These are phyloP conservation scores for Candida sp. DNA, from an alignment of 1,139 yeast species.

Conservation along the genomic window DNA sequence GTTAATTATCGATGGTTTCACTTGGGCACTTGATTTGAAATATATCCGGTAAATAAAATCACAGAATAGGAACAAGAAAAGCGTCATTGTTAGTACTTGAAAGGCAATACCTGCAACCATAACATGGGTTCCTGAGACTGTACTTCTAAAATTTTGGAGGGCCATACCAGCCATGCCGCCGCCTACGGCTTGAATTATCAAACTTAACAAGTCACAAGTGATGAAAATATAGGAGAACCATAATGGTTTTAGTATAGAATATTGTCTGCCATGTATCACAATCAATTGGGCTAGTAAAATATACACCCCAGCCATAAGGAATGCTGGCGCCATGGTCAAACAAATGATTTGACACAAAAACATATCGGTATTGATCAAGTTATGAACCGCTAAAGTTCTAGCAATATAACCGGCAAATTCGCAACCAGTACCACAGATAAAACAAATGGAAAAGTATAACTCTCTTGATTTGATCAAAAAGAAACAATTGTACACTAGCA, in stretches of 20 bases:
- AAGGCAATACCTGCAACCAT: slow-evolving; percentile 39
- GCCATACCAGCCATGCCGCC: slow-evolving; percentile 32
- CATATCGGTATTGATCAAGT: slow-evolving; percentile 17
- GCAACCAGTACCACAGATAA: slow-evolving; percentile 55
- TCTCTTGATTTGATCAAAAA: slow-evolving; percentile 41
- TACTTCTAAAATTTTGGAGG: slow-evolving; percentile 12
- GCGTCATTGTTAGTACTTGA: slow-evolving; percentile 35
- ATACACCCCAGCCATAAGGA: slow-evolving; percentile 39
- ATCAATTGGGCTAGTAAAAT: slow-evolving; percentile 32
- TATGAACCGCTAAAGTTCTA: slow-evolving; percentile 42
- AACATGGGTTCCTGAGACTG: slow-evolving; percentile 25
- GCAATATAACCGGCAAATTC: slow-evolving; percentile 75
- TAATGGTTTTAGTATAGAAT: slow-evolving; percentile 24
- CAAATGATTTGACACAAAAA: slow-evolving; percentile 32
- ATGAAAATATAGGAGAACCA: slow-evolving; percentile 36
- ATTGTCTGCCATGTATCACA: slow-evolving; percentile 24
- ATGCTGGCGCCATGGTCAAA: slow-evolving; percentile 38
- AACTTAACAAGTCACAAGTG: slow-evolving; percentile 28
- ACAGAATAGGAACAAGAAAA: slow-evolving; percentile 22
- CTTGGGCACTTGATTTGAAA: slow-evolving; percentile 12
- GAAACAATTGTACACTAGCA: slow-evolving; percentile 20
- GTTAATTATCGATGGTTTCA: slow-evolving; percentile 4
- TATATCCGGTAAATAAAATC: slow-evolving; percentile 23
- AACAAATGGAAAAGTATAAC: slow-evolving; percentile 70
- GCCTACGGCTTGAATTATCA: slow-evolving; percentile 35